Base-by-base conservation (phyloP, 768 basidiomycete species). In the Boletus vinaceobasis region DNA sequence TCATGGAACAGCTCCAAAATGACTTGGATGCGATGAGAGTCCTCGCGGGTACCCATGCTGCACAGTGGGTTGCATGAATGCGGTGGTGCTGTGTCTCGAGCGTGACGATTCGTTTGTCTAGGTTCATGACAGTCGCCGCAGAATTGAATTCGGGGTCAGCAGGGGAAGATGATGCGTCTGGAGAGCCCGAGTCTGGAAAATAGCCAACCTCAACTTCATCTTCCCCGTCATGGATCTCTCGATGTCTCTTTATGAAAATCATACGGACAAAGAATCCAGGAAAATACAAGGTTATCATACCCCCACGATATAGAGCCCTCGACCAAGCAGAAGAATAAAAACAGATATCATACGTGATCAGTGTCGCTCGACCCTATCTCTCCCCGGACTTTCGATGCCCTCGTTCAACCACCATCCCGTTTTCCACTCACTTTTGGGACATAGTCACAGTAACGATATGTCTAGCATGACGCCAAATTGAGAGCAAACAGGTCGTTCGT, bases 1-100 rank as follows among this genome's bases (percentile, higher is more conserved):
- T 92, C 23, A 87, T 89, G 70, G 89, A 87, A 65, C 81, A 84
- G 50, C 77, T 93, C 60, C 84, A 89, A 58, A 77, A 81, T 43
- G 88, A 90, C 73, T 71, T 93, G 50, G 80, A 87, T 53, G 84
- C 87, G 15, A 92, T 93, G 90, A 74, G 82, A 51, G 83, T 82
- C 31, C 84, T 94, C 58, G 86, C 90, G 14, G 88, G 87, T 1
- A 76, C 85, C 46, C 88, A 90, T 68, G 88, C 87, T 19, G 87
- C 90, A 50, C 92, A 91, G 90, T 91, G 68, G 64, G 86, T 56
- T 17, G 48, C 54, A 29, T 33, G 19, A 29, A 26, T 26, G 35
- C 19, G 36, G 36, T 49, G 17, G 37, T 40, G 1, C 7, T 21
- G 27, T 35, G 35, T 48, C 9, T 26, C 42, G 13, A 43, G 33